phyloP scores from a whole-genome alignment of 495 filamentous ascomycete genomes.

The Annulohypoxylon moriforme region DNA sequence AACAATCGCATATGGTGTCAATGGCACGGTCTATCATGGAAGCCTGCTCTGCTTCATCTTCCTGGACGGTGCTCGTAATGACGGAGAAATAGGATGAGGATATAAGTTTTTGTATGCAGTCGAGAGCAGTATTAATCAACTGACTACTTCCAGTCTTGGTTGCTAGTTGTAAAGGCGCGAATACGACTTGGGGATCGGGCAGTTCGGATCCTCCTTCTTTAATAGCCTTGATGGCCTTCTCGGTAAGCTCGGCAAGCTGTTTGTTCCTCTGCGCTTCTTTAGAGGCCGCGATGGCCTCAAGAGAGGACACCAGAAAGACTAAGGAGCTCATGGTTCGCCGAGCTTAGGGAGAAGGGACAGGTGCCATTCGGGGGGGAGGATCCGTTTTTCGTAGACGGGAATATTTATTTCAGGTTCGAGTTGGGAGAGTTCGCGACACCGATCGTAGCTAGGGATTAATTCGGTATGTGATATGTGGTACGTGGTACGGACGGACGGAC shows the following conservation, averaged over 20 bases:
- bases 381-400: neutral
- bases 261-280: constrained; percentile 87
- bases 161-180: constrained; percentile 87
- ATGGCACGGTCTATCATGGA: constrained; percentile 94
- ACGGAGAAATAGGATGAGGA: constrained; percentile 97
- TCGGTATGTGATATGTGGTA: neutral
- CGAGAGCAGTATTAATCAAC: constrained; percentile 87
- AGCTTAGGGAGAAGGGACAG: constrained; percentile 46
- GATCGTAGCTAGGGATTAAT: constrained; percentile 18
- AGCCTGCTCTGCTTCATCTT: constrained; percentile 63
- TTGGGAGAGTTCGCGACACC: constrained; percentile 12
- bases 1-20: constrained; percentile 99
- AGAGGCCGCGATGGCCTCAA: constrained; percentile 89
- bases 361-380: constrained; percentile 55
- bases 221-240: constrained; percentile 84
- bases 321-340: constrained; percentile 84
- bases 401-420: neutral
- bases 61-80: constrained; percentile 51
- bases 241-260: constrained; percentile 79
- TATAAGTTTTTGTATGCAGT: constrained; percentile 98
- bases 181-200: constrained; percentile 89
- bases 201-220: constrained; percentile 75
- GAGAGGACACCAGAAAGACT: constrained; percentile 90
- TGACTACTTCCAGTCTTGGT: constrained; percentile 85
- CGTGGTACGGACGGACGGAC: too few species aligned